Percentiles rank a stretch among this genome's conserved stretches.
phyloP scores from a whole-genome alignment of 163 green algal genomes.

The Chlamydomonas reinhardtii region DNA sequence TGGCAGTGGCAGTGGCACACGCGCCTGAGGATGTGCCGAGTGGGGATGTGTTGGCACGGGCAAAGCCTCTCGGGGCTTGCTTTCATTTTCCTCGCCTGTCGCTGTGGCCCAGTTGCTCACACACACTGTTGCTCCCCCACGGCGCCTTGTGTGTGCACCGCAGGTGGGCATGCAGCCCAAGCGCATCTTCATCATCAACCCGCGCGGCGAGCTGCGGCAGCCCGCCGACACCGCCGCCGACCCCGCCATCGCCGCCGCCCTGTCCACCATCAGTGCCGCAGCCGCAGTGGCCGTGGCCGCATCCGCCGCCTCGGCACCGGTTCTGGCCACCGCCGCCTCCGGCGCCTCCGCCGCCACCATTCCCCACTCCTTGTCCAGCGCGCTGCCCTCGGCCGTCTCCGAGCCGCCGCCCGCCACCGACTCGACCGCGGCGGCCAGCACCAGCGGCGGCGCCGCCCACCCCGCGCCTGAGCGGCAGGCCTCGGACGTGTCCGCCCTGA shows the following conservation, averaged over 20 bases:
- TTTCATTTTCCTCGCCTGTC: no score
- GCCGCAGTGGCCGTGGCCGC: neutral
- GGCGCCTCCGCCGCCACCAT: neutral
- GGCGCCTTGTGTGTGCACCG: no score
- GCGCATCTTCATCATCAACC: slow-evolving; percentile 98
- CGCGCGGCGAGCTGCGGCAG: slow-evolving; percentile 68
- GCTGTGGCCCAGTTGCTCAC: no score
- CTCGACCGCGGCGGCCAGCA: no score
- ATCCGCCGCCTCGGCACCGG: neutral
- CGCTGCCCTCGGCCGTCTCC: neutral
- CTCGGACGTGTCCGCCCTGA: no score
- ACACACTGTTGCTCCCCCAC: no score
- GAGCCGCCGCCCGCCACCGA: neutral
- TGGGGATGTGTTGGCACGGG: no score
- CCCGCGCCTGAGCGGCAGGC: no score
- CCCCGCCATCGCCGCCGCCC: no score
- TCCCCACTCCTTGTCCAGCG: neutral
- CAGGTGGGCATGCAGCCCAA: slow-evolving; percentile 80
- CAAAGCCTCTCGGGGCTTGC: no score
- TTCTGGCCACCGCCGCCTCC: neutral
- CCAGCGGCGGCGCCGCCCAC: neutral
- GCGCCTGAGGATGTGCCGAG: no score
- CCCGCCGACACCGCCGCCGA: neutral
- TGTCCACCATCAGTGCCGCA: neutral
- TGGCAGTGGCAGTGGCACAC: no score